Base-by-base conservation (phyloP, 345 rosid species). In the Acer yangbiense region DNA sequence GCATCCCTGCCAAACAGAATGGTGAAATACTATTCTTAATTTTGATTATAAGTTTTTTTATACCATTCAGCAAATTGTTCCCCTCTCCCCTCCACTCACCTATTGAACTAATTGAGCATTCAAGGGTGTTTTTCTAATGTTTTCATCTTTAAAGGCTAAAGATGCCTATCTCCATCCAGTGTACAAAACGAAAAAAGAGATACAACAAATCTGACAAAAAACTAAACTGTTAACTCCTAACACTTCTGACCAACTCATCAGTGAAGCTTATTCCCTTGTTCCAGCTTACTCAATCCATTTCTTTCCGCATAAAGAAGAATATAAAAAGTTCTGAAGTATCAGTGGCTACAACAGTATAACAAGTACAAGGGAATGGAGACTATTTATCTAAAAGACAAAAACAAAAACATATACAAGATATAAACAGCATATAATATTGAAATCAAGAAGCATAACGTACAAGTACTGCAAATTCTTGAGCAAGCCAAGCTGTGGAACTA, bases 401-500 rank as follows among this genome's bases (percentile, higher is more conserved):
- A 12, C 16, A 54, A 18, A 58, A 17, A 17, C 21, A 60, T 25
- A 58, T 52, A 46, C 52, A 11, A n/a, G 57, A 23, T 43, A 16
- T 29, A 55, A 55, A 67, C n/a, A 35, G 73, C 7, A n/a, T 12
- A 50, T 44, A 76, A 46, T 55, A 58, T 65, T 29, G 27, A 69
- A 65, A 68, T 46, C 60, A 71, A 18, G 12, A 68, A 52, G 54
- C 65, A 76, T 27, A 6, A 83, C 97, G 82, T 87, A 95, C 99
- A 95, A 74, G 86, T 95, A 95, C 81, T 93, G 96, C 87, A 95
- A 82, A 85, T 93, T 95, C 89, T 93, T 95, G 68, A 95, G 98
- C 82, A 85, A 82, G 50, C 98, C 97, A 71, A 95, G 96, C 80
- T 95, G 94, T 6, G 98, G 91, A 78, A 95, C 99, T 75, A 93